phyloP scores from a whole-genome alignment of 108 stramenopile species.

The Heterococcus sp. region DNA sequence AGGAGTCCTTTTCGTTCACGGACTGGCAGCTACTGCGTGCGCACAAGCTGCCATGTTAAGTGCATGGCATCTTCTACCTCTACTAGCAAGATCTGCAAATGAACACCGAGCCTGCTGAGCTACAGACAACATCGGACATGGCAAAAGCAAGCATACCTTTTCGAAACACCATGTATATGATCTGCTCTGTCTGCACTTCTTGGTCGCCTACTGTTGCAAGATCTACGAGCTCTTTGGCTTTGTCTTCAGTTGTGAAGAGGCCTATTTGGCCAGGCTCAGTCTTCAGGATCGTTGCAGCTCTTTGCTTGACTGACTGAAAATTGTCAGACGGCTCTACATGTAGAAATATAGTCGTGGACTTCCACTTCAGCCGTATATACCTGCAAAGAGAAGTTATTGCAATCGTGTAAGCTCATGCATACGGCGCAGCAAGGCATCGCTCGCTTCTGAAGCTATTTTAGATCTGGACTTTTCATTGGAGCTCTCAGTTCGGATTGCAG shows the following conservation, averaged over 20 bases:
- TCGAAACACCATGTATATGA: constrained; percentile 17
- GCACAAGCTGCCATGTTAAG: not conserved
- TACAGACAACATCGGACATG: not conserved
- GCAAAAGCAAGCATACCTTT: constrained; percentile 3
- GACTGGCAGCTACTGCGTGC: not conserved
- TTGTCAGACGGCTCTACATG: constrained; percentile 47
- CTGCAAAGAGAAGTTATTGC: not conserved
- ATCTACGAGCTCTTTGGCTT: constrained; percentile 33
- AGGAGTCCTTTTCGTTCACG: not conserved
- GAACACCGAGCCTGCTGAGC: not conserved
- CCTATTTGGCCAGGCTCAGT: constrained; percentile 27
- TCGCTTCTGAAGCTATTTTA: no score
- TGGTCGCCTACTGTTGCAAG: constrained; percentile 33
- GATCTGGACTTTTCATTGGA: no score
- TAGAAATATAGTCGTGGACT: constrained; percentile 37
- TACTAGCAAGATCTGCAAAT: not conserved
- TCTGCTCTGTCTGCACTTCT: constrained; percentile 16
- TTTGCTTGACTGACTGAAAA: constrained; percentile 30
- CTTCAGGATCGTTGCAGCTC: constrained; percentile 16
- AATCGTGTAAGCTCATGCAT: no score
- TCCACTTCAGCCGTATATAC: constrained; percentile 45
- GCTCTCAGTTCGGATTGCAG: not conserved
- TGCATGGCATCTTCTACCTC: no score
- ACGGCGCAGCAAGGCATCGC: not conserved
- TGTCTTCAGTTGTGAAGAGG: constrained; percentile 34